Evolutionary conservation across 2,329 filamentous ascomycete species (phyloP), one percentile per base, ranked within the genome.

Genomic region (Paraconiothyrium sp.): DNA sequence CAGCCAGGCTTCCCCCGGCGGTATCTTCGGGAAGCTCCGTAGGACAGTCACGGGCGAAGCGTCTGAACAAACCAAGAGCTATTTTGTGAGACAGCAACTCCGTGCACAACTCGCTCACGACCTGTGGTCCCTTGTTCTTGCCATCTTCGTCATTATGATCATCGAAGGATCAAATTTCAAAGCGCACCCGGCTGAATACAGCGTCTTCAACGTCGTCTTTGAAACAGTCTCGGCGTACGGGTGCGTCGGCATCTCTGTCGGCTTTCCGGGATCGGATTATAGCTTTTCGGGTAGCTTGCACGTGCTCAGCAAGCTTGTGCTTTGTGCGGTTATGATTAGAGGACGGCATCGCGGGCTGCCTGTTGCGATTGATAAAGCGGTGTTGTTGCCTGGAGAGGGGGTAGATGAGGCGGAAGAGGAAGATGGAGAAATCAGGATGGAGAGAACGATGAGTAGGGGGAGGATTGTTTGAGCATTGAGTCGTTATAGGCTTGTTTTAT

Each of bases 301-400:
- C 35, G 79, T 72, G 4, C 70, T 84, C 54, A 84, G 83, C 67
- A 88, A 88, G 72, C 68, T 88, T 48, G 81, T 88, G 1, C 72
- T 87, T 22, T 85, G 84, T 64, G 81, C 80, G 3, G 82, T 87
- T 55, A 87, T 87, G 85, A 73, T 87, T 30, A 74, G 85, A 58
- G 85, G 86, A 1, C 71, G 85, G 41, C 85, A 88, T 76, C 76
- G 85, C 47, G 84, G 84, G 13, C 69, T 88, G 63, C 85, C 86
- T 0, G 84, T 86, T 37, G 82, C 83, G 50, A 83, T 88, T 63
- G 85, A 88, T 71, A 76, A 78, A 64, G 80, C 80, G 2, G 75
- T 82, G 2, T 57, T 81, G 61, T 62, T 82, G 63, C 80, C 80
- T n/a, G 64, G 61, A 3, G 76, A 78, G 43, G 61, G 61, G 4